Conservation (phyloP, 176 grass and related monocot species). For the Avena atlantica region DNA sequence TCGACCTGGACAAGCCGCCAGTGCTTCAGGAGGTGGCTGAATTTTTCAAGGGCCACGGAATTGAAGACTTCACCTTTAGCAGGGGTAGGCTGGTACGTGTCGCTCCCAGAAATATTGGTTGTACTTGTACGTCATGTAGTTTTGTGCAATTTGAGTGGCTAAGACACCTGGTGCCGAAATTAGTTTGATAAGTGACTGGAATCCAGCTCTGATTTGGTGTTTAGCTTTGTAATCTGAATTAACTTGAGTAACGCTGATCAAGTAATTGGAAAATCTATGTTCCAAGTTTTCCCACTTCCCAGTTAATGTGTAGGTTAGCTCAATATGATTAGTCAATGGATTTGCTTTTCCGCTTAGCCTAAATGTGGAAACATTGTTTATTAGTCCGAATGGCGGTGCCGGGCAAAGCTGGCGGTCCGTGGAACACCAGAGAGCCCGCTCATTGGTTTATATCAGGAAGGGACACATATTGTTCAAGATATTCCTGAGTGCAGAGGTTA, state of each 20-base stretch:
- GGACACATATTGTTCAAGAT: slow-evolving; percentile 78
- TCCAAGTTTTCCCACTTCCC: not conserved
- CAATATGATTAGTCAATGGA: not conserved
- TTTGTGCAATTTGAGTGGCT: not conserved
- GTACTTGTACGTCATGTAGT: not conserved
- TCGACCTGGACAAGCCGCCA: slow-evolving; percentile 71
- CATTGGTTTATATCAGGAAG: slow-evolving; percentile 93
- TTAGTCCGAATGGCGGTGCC: slow-evolving; percentile 93
- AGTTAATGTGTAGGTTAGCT: not conserved
- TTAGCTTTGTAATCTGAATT: not conserved
- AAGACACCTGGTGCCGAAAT: slow-evolving; percentile 6
- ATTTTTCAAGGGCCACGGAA: slow-evolving; percentile 64
- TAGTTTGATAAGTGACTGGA: not conserved
- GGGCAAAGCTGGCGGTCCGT: slow-evolving; percentile 89
- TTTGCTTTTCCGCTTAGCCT: slow-evolving; percentile 1
- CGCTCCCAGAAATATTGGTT: not conserved
- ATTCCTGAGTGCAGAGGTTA: slow-evolving; percentile 92
- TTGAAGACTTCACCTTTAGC: slow-evolving; percentile 82
- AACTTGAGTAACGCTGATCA: not conserved
- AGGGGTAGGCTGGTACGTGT: slow-evolving; percentile 72
- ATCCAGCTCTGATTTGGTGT: not conserved
- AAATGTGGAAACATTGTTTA: slow-evolving; percentile 21
- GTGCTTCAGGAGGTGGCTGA: slow-evolving; percentile 70
- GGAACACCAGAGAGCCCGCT: slow-evolving; percentile 72
- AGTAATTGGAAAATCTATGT: not conserved